Conservation (phyloP, 2,329 filamentous ascomycete species). For the Diaporthe sp. region DNA sequence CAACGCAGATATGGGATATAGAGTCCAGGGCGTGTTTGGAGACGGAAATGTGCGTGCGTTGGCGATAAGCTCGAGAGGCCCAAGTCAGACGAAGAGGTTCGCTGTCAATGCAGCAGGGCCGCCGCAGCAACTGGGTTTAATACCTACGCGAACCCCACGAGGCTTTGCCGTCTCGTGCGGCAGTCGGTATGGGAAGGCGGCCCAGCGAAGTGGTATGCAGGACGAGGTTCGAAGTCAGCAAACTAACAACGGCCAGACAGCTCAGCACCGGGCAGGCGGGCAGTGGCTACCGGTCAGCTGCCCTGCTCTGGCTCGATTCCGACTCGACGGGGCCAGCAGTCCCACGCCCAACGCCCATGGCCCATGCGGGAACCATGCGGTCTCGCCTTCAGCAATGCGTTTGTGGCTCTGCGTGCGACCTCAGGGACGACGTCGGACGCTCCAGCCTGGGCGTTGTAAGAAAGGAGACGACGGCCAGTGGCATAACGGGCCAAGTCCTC, state of each 20-base stretch:
- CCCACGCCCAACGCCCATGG: neutral
- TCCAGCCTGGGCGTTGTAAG: neutral
- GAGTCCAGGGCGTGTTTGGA: neutral
- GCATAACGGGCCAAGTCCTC: slow-evolving; percentile 22
- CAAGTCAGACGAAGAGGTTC: slow-evolving; percentile 18
- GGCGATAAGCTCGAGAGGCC: slow-evolving; percentile 9
- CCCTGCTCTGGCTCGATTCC: slow-evolving; percentile 9
- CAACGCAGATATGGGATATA: neutral
- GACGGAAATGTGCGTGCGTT: slow-evolving; percentile 2
- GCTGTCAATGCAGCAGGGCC: slow-evolving; percentile 14
- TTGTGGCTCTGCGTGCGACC: slow-evolving; percentile 15
- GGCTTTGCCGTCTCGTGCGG: slow-evolving; percentile 3
- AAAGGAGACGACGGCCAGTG: neutral
- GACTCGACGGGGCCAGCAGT: neutral
- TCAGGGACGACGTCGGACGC: slow-evolving; percentile 30
- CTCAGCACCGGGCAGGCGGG: neutral
- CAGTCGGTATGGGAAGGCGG: slow-evolving; percentile 28
- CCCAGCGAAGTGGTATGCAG: neutral
- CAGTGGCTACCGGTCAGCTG: slow-evolving; percentile 17
- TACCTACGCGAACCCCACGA: slow-evolving; percentile 12
- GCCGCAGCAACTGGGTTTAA: slow-evolving; percentile 7
- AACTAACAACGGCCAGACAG: neutral
- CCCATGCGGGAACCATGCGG: neutral
- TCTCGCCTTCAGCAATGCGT: neutral
- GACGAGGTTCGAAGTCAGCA: slow-evolving; percentile 9